Evolutionary conservation across 148 eudicot genomes (phyloP).

Genomic region (Polygonum aviculare): DNA sequence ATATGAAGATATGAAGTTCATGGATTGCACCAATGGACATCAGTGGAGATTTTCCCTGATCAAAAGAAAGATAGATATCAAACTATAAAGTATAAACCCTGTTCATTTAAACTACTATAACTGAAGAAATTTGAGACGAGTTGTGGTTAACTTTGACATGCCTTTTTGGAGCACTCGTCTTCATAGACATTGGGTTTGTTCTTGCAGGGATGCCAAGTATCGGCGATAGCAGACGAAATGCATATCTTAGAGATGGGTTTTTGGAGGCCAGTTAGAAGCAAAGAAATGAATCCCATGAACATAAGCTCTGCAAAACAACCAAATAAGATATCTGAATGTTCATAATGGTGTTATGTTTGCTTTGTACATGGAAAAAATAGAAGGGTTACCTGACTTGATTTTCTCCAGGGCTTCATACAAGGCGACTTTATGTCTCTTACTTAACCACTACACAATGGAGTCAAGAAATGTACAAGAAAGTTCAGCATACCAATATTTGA

Average conservation of each 20-base stretch:
- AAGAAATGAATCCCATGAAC: slow-evolving; percentile 46
- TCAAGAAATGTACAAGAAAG: not conserved
- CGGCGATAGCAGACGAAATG: slow-evolving; percentile 16
- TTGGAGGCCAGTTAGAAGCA: slow-evolving; percentile 20
- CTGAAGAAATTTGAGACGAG: not conserved
- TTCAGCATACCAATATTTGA: not conserved
- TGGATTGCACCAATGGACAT: slow-evolving; percentile 45
- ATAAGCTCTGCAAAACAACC: slow-evolving; percentile 35
- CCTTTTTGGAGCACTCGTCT: slow-evolving; percentile 17
- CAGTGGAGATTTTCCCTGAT: slow-evolving; percentile 41
- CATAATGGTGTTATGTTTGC: not conserved
- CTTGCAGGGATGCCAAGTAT: slow-evolving; percentile 28
- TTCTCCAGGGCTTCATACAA: slow-evolving; percentile 44
- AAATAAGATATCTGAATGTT: not conserved
- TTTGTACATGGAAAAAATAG: not conserved
- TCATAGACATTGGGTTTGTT: not conserved
- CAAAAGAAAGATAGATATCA: not conserved
- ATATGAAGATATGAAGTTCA: slow-evolving; percentile 56
- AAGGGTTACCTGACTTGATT: slow-evolving; percentile 38
- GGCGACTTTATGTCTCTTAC: slow-evolving; percentile 30
- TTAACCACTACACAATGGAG: slow-evolving; percentile 32
- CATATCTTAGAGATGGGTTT: slow-evolving; percentile 20
- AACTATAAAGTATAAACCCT: not conserved
- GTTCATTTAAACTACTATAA: not conserved
- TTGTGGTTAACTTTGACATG: not conserved